Conservation (phyloP, 805 yeast genomes). For the Yamadazyma ubonensis region DNA sequence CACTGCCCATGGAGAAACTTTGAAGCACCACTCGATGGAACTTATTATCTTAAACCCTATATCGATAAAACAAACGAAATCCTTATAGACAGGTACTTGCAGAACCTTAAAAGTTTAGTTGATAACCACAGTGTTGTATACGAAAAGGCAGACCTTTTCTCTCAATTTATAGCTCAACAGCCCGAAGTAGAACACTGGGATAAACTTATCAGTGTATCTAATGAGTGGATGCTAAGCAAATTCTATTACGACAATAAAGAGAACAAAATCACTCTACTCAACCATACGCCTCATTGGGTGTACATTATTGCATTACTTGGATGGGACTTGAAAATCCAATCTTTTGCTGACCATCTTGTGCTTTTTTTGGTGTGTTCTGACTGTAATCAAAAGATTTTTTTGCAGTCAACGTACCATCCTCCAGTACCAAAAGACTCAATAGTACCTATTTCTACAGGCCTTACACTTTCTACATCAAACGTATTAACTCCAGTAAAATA, state of each 20-base stretch:
- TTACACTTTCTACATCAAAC: conserved; percentile 23
- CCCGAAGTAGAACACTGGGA: not conserved
- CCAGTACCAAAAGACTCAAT: conserved; percentile 7
- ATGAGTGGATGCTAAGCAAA: conserved; percentile 31
- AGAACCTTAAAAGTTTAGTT: conserved; percentile 25
- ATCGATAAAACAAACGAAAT: conserved; percentile 28
- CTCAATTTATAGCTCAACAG: not conserved
- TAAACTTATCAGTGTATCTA: conserved; percentile 22
- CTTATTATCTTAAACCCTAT: conserved; percentile 36
- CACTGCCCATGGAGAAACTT: conserved; percentile 39
- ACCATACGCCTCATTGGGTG: conserved; percentile 30
- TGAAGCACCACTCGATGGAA: conserved; percentile 32
- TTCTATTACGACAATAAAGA: conserved; percentile 37
- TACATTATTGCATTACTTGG: conserved; percentile 38
- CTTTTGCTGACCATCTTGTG: conserved; percentile 25
- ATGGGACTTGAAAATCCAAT: conserved; percentile 36
- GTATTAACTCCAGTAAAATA: conserved; percentile 31
- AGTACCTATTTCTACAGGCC: conserved; percentile 13
- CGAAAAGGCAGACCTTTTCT: conserved; percentile 9
- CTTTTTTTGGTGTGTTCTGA: conserved; percentile 34
- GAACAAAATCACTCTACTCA: conserved; percentile 24
- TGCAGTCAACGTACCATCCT: conserved; percentile 18
- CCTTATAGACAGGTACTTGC: conserved; percentile 28
- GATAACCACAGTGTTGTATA: conserved; percentile 19
- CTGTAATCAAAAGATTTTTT: conserved; percentile 37